Conservation (phyloP, 148 eudicot species). For the Cornus kousa region DNA sequence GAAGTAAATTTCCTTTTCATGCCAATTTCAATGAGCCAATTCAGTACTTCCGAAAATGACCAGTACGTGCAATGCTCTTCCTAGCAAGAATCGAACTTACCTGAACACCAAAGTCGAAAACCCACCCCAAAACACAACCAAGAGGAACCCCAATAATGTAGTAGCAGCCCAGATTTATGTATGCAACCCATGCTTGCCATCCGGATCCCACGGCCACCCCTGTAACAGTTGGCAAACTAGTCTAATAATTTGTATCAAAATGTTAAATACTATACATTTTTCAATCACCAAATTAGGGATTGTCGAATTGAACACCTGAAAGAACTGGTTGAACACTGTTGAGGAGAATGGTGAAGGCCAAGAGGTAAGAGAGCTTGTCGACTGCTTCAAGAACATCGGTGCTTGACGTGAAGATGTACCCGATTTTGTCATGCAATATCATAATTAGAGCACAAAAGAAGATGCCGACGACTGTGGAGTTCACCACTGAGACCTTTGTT, state of each 20-base stretch:
- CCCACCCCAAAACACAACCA: conserved; percentile 46
- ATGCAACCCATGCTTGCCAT: conserved; percentile 50
- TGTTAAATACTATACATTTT: not conserved
- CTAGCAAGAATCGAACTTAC: conserved; percentile 11
- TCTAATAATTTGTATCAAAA: too few relatives aligned
- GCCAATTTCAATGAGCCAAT: too few relatives aligned
- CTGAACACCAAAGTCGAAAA: conserved; percentile 36
- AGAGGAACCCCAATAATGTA: conserved; percentile 45
- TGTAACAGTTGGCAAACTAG: too few relatives aligned
- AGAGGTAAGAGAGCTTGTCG: not conserved
- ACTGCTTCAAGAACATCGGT: not conserved
- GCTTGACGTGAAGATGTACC: not conserved
- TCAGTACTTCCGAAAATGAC: too few relatives aligned
- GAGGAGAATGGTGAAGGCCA: not conserved
- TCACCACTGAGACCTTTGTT: not conserved
- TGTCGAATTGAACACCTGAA: not conserved
- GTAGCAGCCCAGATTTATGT: conserved; percentile 45
- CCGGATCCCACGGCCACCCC: conserved; percentile 35
- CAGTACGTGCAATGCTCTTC: too few relatives aligned
- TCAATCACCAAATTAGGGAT: not conserved
- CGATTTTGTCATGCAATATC: not conserved
- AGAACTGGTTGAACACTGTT: not conserved
- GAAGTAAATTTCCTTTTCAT: too few relatives aligned
- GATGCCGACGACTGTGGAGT: not conserved
- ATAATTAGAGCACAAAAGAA: not conserved